phyloP scores from a whole-genome alignment of 495 filamentous ascomycete species.

The Trichoderma erinaceum region DNA sequence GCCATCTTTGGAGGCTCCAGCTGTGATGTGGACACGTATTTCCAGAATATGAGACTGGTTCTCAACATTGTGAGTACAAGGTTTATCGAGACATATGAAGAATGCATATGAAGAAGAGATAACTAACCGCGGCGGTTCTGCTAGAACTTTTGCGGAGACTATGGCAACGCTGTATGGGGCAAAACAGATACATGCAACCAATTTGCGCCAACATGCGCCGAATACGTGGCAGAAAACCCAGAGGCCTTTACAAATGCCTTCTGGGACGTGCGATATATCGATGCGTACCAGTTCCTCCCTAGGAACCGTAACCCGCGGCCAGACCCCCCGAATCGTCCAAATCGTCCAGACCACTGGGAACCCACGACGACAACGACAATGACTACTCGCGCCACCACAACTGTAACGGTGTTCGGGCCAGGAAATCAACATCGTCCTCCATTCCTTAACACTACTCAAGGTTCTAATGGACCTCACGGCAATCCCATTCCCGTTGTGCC shows the following conservation, averaged over 20 bases:
- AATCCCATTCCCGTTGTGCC: neutral
- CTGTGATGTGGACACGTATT: conserved; percentile 40
- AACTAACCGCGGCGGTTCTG: neutral
- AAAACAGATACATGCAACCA: neutral
- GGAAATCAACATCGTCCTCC: neutral
- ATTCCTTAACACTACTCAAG: neutral
- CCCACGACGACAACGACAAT: conserved; percentile 10
- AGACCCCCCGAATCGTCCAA: neutral
- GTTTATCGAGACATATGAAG: neutral
- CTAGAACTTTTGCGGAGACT: conserved; percentile 41
- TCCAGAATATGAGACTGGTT: conserved; percentile 42
- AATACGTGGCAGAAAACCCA: conserved; percentile 55
- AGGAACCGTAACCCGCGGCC: neutral
- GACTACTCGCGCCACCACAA: neutral
- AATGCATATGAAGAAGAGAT: neutral
- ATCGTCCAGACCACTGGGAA: neutral
- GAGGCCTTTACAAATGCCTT: conserved; percentile 49
- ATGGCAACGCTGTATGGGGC: conserved; percentile 13
- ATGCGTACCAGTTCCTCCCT: conserved; percentile 33
- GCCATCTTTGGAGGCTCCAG: conserved; percentile 39
- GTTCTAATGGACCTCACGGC: neutral
- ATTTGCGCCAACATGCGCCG: conserved; percentile 39
- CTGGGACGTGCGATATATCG: conserved; percentile 52
- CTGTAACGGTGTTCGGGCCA: neutral
- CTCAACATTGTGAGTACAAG: conserved; percentile 32